Evolutionary conservation across 192 early-diverging fungal species (phyloP).

Genomic region (Phlyctochytrium arcticum): DNA sequence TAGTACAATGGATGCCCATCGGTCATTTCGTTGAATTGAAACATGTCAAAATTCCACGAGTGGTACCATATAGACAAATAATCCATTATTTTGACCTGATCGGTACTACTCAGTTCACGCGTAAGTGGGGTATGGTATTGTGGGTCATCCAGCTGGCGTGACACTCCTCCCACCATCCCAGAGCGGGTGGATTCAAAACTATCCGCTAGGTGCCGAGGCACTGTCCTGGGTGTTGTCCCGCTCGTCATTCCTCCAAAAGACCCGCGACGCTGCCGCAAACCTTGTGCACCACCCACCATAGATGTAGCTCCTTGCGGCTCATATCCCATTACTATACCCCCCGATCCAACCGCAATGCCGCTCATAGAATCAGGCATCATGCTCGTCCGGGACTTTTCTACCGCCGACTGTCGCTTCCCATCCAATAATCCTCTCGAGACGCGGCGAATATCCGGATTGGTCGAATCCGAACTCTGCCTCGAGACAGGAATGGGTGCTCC

Average conservation of each 20-base stretch:
- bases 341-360: neutral
- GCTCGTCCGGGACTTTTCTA: neutral
- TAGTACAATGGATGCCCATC: conserved; percentile 42
- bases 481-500: neutral
- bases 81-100: conserved; percentile 23
- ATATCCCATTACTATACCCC: neutral
- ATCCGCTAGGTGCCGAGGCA: neutral
- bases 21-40: conserved; percentile 36
- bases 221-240: neutral
- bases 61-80: conserved; percentile 28
- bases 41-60: conserved; percentile 37
- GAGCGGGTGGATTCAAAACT: neutral
- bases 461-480: neutral
- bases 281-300: too few species aligned
- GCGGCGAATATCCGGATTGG: neutral
- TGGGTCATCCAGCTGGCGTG: too few species aligned
- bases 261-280: neutral
- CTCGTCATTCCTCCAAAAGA: neutral
- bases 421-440: neutral
- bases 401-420: neutral
- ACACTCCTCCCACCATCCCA: neutral
- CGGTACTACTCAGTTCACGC: neutral
- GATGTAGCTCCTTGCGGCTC: too few species aligned
- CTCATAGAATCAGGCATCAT: neutral
- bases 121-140: neutral